Evolutionary conservation across 2,329 filamentous ascomycete species (phyloP), one percentile per base, ranked within the genome.

Genomic region (Verticillium isaacii): DNA sequence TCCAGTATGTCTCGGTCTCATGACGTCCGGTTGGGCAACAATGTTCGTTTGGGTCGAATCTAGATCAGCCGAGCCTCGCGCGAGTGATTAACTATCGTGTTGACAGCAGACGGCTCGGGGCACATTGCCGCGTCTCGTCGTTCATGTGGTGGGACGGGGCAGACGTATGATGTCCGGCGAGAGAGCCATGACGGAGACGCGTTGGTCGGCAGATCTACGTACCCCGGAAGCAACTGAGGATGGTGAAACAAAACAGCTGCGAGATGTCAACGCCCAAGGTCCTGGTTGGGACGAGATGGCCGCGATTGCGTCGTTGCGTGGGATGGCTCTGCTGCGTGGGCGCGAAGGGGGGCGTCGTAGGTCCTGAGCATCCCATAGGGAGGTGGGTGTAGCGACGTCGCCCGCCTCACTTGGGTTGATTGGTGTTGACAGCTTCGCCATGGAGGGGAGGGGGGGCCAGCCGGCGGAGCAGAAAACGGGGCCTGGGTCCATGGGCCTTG

Each of bases 391-490:
- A 50, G 45, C 45, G 23, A 50, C 23, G 5, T 50, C 59, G 63
- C 56, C 56, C 62, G 64, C 64, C 64, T 65, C 63, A 64, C 59
- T 60, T 52, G 56, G 37, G 62, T 29, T 59, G 63, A 65, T 65
- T 65, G 64, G 64, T 41, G 54, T 2, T 56, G 25, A 56, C 6
- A 25, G 17, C 54, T 56, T 56, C 25, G 54, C 25, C 41, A 23
- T 50, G 41, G 23, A 23, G 2, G n/a, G 19, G 41, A n/a, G 34
- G 29, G 5, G 29, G 29, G 29, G 29, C 29, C 29, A 50, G 41
- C 19, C 25, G 54, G 54, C 25, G 54, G 32, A 56, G 54, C 54
- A 32, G 54, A 32, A 32, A 56, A 12, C 3, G 54, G 54, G 54
- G 25, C 54, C 23, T 7, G n/a, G 19, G 9, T 50, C 19, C n/a